A percentile compares a stretch with the other conserved stretches of the same genome.
phyloP scores from a whole-genome alignment of 371 early-diverging fungal species.

The Rhizopus delemar region DNA sequence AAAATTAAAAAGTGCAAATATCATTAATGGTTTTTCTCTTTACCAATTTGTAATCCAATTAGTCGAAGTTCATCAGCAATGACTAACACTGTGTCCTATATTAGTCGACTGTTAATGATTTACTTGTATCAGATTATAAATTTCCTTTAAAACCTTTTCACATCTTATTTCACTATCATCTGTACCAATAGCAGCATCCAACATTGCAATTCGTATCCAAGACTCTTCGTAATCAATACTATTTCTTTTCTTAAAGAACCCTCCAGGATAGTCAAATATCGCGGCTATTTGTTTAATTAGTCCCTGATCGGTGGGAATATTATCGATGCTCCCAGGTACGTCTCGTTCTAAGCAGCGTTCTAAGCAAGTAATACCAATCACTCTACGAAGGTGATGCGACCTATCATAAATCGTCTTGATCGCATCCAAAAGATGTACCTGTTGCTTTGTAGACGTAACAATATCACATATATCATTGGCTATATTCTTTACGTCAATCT shows the following conservation, averaged over 20 bases:
- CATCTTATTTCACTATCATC: constrained; percentile 27
- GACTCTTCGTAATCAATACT: constrained; percentile 28
- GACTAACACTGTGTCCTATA: constrained; percentile 4
- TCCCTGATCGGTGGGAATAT: constrained; percentile 12
- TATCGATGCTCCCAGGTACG: constrained; percentile 16
- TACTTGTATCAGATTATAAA: not conserved
- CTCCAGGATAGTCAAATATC: constrained; percentile 20
- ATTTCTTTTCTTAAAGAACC: constrained; percentile 21
- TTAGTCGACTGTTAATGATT: not conserved
- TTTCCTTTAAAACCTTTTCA: constrained; percentile 21
- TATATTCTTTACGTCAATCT: constrained; percentile 21
- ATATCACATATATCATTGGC: constrained; percentile 22
- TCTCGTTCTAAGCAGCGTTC: constrained; percentile 22
- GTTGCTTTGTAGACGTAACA: constrained; percentile 10
- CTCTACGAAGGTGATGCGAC: constrained; percentile 26
- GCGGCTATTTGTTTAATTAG: constrained; percentile 9
- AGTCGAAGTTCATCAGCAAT: constrained; percentile 24
- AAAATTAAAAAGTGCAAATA: constrained; percentile 2
- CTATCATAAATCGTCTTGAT: constrained; percentile 29
- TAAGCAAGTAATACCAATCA: constrained; percentile 25
- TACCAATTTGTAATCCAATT: constrained; percentile 38
- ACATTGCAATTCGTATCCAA: constrained; percentile 17
- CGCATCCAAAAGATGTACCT: constrained; percentile 25
- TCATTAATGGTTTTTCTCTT: not conserved
- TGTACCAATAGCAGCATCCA: constrained; percentile 38